Percentiles rank a stretch among this genome's conserved stretches.
Conservation (phyloP, 2,329 filamentous ascomycete genomes). For the Hypocreales sp. region DNA sequence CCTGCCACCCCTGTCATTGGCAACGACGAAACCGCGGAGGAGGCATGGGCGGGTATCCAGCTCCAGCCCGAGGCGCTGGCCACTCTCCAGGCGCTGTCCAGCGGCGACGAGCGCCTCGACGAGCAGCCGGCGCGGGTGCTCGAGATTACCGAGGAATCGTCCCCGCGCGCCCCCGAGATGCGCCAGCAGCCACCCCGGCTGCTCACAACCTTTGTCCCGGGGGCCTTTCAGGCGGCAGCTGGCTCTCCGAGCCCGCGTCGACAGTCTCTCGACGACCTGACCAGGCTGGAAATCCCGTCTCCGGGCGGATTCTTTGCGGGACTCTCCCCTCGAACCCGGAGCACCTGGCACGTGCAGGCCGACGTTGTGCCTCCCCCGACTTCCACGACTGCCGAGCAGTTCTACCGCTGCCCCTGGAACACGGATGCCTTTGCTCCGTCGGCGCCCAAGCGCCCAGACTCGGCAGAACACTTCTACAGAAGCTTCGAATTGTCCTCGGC, state of each 20-base stretch:
- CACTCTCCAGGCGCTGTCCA: conserved; percentile 59
- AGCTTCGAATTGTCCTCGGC: conserved; percentile 20
- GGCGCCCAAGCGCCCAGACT: conserved; percentile 18
- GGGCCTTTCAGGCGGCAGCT: conserved; percentile 6
- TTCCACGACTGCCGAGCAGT: conserved; percentile 81
- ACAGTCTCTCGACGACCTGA: conserved; percentile 56
- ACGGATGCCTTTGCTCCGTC: conserved; percentile 21
- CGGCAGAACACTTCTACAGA: conserved; percentile 23
- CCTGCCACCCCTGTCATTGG: conserved; percentile 69
- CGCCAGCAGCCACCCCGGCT: conserved; percentile 34
- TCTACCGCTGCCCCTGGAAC: conserved; percentile 75
- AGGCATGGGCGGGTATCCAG: conserved; percentile 56
- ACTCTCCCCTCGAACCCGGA: conserved; percentile 57
- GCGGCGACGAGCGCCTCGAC: conserved; percentile 47
- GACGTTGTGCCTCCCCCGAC: conserved; percentile 50
- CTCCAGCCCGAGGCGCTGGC: conserved; percentile 70
- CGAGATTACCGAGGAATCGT: conserved; percentile 23
- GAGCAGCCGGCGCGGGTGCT: conserved; percentile 25
- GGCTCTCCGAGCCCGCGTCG: conserved; percentile 18
- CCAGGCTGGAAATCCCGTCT: conserved; percentile 75
- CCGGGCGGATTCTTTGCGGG: conserved; percentile 86
- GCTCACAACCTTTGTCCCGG: conserved; percentile 24
- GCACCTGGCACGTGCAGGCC: conserved; percentile 61
- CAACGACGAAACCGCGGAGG: conserved; percentile 35
- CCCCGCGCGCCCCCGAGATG: conserved; percentile 23